A percentile compares a stretch with the other conserved stretches of the same genome.
These are phyloP conservation scores for Santalum album DNA, from an alignment of 164 flowering plant species.

Conservation along the genomic window DNA sequence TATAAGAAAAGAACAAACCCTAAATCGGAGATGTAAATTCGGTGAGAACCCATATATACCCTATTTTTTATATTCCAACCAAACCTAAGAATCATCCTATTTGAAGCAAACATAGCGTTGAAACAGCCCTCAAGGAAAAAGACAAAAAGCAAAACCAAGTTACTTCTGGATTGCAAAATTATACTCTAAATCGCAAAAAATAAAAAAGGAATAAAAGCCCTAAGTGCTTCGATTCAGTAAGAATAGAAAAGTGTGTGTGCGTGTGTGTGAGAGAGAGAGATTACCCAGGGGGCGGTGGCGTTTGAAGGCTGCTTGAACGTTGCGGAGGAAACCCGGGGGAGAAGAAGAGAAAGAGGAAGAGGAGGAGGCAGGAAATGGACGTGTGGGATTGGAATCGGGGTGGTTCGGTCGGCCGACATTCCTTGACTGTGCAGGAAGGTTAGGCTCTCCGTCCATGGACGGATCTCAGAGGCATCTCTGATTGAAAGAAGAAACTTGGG, in stretches of 20 bases:
- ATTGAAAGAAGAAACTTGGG: background rate
- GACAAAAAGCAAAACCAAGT: no score
- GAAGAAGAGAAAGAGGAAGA: constrained; percentile 31
- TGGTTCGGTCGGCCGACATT: constrained; percentile 20
- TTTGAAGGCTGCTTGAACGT: constrained; percentile 82
- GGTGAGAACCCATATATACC: no score
- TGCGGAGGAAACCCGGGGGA: constrained; percentile 50
- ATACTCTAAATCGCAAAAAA: background rate
- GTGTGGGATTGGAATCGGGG: constrained; percentile 17
- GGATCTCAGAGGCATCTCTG: constrained; percentile 49
- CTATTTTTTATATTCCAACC: background rate
- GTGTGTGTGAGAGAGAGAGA: constrained; percentile 6
- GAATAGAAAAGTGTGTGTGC: background rate
- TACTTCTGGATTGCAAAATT: background rate
- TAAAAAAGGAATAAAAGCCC: background rate
- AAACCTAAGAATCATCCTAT: background rate
- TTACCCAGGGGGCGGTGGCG: constrained; percentile 72
- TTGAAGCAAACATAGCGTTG: no score
- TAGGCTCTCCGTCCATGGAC: constrained; percentile 65
- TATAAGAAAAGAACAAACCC: no score
- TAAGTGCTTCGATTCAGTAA: no score
- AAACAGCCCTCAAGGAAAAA: background rate
- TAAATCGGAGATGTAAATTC: background rate
- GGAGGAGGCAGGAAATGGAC: constrained; percentile 15
- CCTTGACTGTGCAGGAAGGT: constrained; percentile 28